Conservation (phyloP, 148 eudicot species). For the Vaccinium vitisidaea region DNA sequence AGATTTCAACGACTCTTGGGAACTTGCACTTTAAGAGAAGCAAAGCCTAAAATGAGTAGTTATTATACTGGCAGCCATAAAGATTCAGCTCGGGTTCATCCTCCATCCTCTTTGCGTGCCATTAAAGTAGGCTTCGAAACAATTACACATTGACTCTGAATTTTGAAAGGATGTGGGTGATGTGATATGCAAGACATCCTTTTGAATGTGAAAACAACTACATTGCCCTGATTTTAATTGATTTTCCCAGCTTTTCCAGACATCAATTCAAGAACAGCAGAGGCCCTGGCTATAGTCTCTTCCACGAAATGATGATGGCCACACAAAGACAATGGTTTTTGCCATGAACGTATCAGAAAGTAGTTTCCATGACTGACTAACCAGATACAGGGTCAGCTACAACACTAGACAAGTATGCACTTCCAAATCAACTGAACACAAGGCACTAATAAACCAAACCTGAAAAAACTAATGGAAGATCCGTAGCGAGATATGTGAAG, state of each 20-base stretch:
- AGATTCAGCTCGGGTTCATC: not conserved
- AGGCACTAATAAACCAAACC: not conserved
- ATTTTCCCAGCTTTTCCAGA: not conserved
- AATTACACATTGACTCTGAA: not conserved
- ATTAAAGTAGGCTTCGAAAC: not conserved
- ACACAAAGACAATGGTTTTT: not conserved
- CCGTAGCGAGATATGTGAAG: not conserved
- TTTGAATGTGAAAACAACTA: not conserved
- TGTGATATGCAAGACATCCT: not conserved
- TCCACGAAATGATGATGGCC: not conserved
- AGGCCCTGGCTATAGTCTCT: not conserved
- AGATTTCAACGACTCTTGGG: not conserved
- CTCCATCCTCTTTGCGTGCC: not conserved
- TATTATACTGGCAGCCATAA: not conserved
- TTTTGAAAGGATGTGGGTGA: not conserved
- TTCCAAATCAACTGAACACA: not conserved
- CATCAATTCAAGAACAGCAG: not conserved
- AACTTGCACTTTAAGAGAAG: not conserved
- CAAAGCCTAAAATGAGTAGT: not conserved
- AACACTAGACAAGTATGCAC: not conserved
- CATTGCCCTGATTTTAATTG: not conserved
- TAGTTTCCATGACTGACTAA: not conserved
- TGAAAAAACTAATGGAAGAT: not conserved
- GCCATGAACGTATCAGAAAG: not conserved
- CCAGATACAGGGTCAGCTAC: not conserved